These are phyloP conservation scores for Jatropha podagrica DNA, from an alignment of 441 rosid species.

Conservation along the genomic window DNA sequence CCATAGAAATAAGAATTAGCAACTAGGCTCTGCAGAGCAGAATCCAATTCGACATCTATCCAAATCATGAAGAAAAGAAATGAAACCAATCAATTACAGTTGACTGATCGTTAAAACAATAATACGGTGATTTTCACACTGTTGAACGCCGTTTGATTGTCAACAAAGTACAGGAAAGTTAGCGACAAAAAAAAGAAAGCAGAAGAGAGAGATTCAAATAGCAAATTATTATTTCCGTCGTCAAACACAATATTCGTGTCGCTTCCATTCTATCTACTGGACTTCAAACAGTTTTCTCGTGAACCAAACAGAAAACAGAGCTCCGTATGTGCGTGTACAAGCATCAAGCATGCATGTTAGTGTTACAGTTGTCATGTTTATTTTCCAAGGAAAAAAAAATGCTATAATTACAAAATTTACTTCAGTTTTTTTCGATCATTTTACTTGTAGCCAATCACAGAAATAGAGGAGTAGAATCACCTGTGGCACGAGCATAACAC, in stretches of 20 bases:
- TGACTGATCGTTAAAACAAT: constrained; percentile 10
- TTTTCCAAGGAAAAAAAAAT: background rate
- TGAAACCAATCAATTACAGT: constrained; percentile 7
- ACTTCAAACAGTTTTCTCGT: background rate
- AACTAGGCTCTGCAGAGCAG: background rate
- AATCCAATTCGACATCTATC: background rate
- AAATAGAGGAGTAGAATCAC: constrained; percentile 33
- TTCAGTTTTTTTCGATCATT: constrained; percentile 6
- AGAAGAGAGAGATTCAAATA: too few relatives aligned
- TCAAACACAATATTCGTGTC: too few relatives aligned
- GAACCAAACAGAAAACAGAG: background rate
- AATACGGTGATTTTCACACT: background rate
- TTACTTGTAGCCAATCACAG: constrained; percentile 22
- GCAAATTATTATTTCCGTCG: too few relatives aligned
- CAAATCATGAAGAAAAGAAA: background rate
- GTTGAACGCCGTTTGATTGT: constrained; percentile 19
- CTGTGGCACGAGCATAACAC: constrained; percentile 98
- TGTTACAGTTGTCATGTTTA: constrained; percentile 3
- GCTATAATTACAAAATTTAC: background rate
- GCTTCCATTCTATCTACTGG: background rate
- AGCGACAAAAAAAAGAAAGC: too few relatives aligned
- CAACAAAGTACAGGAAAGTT: constrained; percentile 14
- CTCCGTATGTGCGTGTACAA: background rate
- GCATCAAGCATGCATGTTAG: background rate
- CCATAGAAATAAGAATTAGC: background rate